phyloP scores from a whole-genome alignment of 2,329 filamentous ascomycete species.

The Phyllosticta capitalensis region DNA sequence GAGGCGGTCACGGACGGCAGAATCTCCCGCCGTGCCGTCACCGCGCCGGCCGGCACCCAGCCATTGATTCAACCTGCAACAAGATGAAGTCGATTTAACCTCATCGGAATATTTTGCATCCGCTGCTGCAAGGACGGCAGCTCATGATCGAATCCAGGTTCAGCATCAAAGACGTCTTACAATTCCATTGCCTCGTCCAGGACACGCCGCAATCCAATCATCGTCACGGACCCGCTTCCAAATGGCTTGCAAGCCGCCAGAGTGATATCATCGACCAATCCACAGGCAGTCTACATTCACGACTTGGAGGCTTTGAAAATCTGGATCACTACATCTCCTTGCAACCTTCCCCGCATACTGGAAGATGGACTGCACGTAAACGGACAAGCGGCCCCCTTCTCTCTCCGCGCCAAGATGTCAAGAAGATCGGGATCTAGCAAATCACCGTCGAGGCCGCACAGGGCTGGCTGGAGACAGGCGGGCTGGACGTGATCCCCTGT shows the following conservation, averaged over 20 bases:
- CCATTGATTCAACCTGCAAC: not conserved
- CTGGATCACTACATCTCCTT: not conserved
- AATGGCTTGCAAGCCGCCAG: not conserved
- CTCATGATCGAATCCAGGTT: not conserved
- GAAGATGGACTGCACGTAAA: no score
- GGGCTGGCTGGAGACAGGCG: no score
- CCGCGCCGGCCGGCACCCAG: not conserved
- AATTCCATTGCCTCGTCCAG: not conserved
- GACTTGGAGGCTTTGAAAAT: not conserved
- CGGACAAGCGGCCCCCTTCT: not conserved
- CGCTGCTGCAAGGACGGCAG: not conserved
- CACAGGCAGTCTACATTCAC: not conserved
- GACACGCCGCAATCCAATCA: not conserved
- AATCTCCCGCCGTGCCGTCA: not conserved
- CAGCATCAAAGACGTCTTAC: not conserved
- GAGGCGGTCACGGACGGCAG: not conserved
- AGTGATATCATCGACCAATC: not conserved
- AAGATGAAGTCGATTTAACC: not conserved
- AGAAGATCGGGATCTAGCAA: not conserved
- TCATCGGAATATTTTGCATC: not conserved
- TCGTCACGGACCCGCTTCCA: not conserved
- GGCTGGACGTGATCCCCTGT: not conserved
- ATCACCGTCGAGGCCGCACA: not conserved
- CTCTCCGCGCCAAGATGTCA: not conserved
- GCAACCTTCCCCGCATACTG: not conserved